Evolutionary conservation across 1,139 yeast species (phyloP).

Genomic region (Sugiyamaella grinbergsii): DNA sequence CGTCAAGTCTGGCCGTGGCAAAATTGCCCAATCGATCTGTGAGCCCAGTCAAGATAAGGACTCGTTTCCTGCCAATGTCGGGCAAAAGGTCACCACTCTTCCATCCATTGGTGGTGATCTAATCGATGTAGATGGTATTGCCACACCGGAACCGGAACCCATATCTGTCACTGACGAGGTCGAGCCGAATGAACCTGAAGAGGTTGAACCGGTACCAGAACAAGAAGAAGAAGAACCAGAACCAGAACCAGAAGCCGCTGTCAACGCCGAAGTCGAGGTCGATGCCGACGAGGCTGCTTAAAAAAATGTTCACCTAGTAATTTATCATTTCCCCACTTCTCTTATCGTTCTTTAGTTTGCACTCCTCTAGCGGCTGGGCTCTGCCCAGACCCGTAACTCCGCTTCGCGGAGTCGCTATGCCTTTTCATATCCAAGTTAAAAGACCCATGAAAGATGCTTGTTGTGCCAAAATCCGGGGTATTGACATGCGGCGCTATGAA

Average conservation of each 20-base stretch:
- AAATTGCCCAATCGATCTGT: conserved; percentile 53
- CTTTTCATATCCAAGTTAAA: no score
- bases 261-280: not conserved
- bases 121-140: conserved; percentile 34
- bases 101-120: conserved; percentile 31
- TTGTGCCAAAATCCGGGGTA: no score
- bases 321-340: conserved; percentile 10
- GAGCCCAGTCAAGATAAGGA: conserved; percentile 37
- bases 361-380: not conserved
- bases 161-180: not conserved
- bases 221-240: conserved; percentile 15
- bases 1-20: conserved; percentile 52
- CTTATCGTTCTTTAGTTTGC: no score
- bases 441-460: no score
- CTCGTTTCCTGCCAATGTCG: conserved; percentile 38
- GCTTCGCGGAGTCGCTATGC: no score
- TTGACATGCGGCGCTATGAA: no score
- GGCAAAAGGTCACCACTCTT: conserved; percentile 36
- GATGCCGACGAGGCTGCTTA: not conserved
- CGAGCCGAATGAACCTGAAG: conserved; percentile 23
- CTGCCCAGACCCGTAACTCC: no score
- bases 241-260: not conserved
- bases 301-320: not conserved
- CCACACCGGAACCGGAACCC: conserved; percentile 26
- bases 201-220: conserved; percentile 24